Evolutionary conservation across 192 early-diverging fungal species (phyloP).

Genomic region (Phycomyces blakesleeanus): DNA sequence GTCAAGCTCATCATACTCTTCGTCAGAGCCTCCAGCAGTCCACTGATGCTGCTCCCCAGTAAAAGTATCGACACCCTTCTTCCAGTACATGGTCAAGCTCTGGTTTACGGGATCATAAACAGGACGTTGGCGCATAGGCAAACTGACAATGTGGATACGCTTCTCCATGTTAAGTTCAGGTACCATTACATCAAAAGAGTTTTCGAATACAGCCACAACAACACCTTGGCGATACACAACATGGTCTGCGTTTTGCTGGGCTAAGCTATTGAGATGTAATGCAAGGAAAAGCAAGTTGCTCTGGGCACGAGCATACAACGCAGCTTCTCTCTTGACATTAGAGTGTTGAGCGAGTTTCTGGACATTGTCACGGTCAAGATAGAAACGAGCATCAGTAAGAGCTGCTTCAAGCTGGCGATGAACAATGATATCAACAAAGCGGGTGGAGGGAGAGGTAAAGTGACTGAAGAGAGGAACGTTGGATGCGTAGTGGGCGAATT

Average conservation of each 20-base stretch:
- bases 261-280: constrained; percentile 52
- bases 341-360: constrained; percentile 68
- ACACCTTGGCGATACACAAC: constrained; percentile 56
- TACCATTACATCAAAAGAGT: constrained; percentile 72
- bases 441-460: constrained; percentile 94
- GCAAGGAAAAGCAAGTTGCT: constrained; percentile 64
- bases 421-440: constrained; percentile 94
- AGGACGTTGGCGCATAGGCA: constrained; percentile 37
- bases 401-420: constrained; percentile 82
- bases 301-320: constrained; percentile 71
- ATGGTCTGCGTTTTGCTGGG: constrained; percentile 31
- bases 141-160: constrained; percentile 49
- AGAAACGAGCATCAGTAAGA: constrained; percentile 46
- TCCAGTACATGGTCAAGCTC: constrained; percentile 50
- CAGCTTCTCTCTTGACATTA: constrained; percentile 73
- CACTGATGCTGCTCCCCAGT: constrained; percentile 22
- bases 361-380: constrained; percentile 48
- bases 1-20: constrained; percentile 46
- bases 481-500: constrained; percentile 89
- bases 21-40: constrained; percentile 41
- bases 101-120: constrained; percentile 18
- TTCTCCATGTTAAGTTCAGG: constrained; percentile 73
- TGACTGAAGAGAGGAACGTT: constrained; percentile 92
- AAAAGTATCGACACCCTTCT: constrained; percentile 39
- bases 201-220: constrained; percentile 61